Conservation (phyloP, 176 grass and related monocot genomes). For the Musa troglodytarum region DNA sequence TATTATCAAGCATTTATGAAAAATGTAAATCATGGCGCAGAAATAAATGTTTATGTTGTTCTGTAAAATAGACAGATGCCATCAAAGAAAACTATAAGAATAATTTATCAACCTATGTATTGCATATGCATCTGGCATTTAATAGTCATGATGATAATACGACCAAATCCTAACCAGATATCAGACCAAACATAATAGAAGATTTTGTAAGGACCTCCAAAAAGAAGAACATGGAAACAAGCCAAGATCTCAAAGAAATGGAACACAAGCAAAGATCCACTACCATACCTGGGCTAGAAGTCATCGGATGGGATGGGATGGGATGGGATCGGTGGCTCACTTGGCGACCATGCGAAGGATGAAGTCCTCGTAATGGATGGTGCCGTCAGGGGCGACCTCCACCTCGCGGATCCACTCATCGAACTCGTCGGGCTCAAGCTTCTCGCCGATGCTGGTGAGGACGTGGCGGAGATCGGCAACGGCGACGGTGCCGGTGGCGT, state of each 20-base stretch:
- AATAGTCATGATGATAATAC: too few species aligned
- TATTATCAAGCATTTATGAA: too few species aligned
- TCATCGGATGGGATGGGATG: neutral
- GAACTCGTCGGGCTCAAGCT: slow-evolving; percentile 88
- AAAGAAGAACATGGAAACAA: too few species aligned
- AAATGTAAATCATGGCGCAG: too few species aligned
- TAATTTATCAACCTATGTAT: too few species aligned
- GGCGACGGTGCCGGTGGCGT: slow-evolving; percentile 65
- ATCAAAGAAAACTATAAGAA: too few species aligned
- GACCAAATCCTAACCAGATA: too few species aligned
- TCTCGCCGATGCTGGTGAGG: slow-evolving; percentile 93
- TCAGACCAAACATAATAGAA: too few species aligned
- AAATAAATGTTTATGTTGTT: too few species aligned
- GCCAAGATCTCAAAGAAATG: neutral
- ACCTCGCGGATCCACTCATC: slow-evolving; percentile 99
- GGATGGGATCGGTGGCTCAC: slow-evolving; percentile 18
- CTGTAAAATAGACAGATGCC: too few species aligned
- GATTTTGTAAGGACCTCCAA: too few species aligned
- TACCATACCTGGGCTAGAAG: neutral
- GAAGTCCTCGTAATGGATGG: slow-evolving; percentile 94
- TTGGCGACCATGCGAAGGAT: slow-evolving; percentile 94
- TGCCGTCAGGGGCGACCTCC: slow-evolving; percentile 69
- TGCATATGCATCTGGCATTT: too few species aligned
- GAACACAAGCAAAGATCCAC: neutral
- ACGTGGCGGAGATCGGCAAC: slow-evolving; percentile 94